phyloP scores from a whole-genome alignment of 768 basidiomycete species.

The Kwoniella sp. region DNA sequence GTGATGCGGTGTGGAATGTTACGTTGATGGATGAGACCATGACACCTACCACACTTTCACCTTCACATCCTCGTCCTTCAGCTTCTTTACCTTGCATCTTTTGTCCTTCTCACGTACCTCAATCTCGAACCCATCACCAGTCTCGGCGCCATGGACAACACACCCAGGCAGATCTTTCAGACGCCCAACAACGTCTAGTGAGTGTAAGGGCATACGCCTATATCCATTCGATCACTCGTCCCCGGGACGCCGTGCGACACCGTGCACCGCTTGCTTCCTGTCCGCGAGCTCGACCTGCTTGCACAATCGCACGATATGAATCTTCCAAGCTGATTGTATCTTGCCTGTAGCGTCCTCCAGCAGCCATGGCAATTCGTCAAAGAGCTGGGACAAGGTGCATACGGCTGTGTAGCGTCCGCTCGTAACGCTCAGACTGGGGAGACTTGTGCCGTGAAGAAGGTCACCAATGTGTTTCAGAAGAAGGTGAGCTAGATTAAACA shows the following conservation, averaged over 20 bases:
- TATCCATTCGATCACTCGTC: background rate
- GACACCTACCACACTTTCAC: background rate
- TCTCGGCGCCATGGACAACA: constrained; percentile 50
- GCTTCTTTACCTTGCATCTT: constrained; percentile 1
- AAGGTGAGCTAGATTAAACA: constrained; percentile 46
- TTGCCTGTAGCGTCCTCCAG: constrained; percentile 39
- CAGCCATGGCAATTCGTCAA: constrained; percentile 75
- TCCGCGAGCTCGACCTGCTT: background rate
- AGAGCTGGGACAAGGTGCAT: constrained; percentile 94
- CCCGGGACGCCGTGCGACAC: background rate
- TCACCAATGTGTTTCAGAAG: constrained; percentile 56
- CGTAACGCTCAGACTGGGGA: constrained; percentile 53
- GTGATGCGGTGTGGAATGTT: too few species aligned
- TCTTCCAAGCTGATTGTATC: constrained; percentile 3
- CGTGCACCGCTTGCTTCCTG: background rate
- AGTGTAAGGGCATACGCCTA: constrained; percentile 1
- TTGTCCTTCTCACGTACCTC: background rate
- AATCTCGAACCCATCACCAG: background rate
- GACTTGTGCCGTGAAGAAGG: constrained; percentile 54
- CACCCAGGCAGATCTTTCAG: constrained; percentile 53
- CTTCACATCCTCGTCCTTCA: constrained; percentile 2
- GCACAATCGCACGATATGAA: too few species aligned
- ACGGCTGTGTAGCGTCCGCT: constrained; percentile 77
- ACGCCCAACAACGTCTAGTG: constrained; percentile 54
- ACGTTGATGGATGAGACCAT: too few species aligned